Percentiles rank a stretch among this genome's conserved stretches.
These are phyloP conservation scores for Colletotrichum sojae DNA, from an alignment of 2,329 filamentous ascomycete genomes.

Conservation along the genomic window DNA sequence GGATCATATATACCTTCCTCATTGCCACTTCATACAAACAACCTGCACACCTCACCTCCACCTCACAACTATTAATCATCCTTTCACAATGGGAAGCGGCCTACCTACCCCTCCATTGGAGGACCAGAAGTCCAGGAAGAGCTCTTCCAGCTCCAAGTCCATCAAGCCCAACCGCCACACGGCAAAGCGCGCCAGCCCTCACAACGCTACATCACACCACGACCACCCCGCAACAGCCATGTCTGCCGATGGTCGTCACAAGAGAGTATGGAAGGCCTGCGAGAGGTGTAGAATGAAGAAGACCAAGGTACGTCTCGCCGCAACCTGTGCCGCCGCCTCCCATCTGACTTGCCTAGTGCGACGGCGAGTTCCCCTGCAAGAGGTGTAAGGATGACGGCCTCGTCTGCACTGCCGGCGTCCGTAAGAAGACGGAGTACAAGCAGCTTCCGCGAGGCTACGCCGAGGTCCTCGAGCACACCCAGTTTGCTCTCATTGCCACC, in stretches of 20 bases:
- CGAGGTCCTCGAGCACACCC: slow-evolving; percentile 76
- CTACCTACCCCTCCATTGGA: slow-evolving; percentile 69
- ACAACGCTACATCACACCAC: slow-evolving; percentile 54
- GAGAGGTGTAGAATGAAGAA: slow-evolving; percentile 79
- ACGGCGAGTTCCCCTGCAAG: slow-evolving; percentile 77
- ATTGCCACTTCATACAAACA: slow-evolving; percentile 3
- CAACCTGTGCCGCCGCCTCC: neutral
- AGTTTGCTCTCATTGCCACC: slow-evolving; percentile 74
- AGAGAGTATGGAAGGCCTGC: slow-evolving; percentile 77
- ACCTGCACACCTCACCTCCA: slow-evolving; percentile 1
- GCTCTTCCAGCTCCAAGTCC: slow-evolving; percentile 58
- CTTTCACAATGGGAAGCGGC: slow-evolving; percentile 62
- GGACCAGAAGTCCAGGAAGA: slow-evolving; percentile 59
- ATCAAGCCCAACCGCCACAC: slow-evolving; percentile 66
- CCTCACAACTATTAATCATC: slow-evolving; percentile 16
- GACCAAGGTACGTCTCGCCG: slow-evolving; percentile 67
- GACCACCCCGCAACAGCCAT: slow-evolving; percentile 55
- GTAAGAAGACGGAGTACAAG: slow-evolving; percentile 79
- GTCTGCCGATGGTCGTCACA: slow-evolving; percentile 67
- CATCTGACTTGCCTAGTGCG: slow-evolving; percentile 61
- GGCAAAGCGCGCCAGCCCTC: slow-evolving; percentile 64
- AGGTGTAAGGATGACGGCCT: slow-evolving; percentile 76
- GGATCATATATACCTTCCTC: neutral
- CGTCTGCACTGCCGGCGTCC: slow-evolving; percentile 73
- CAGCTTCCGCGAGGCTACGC: slow-evolving; percentile 75